Evolutionary conservation across 441 rosid species (phyloP).

Genomic region (Mallotus repandus): DNA sequence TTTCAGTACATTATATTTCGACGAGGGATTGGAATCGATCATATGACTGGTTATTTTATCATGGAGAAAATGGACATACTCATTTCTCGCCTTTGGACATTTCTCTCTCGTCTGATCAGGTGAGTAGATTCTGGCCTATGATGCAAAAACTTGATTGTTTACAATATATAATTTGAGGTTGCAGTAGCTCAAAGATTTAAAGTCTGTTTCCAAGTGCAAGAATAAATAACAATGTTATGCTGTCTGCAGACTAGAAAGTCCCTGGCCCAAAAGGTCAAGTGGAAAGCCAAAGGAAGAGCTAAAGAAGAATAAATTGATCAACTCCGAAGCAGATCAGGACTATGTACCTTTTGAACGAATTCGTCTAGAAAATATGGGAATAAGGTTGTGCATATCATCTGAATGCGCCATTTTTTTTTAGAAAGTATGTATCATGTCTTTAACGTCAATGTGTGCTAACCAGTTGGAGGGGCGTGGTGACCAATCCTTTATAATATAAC

Average conservation of each 20-base stretch:
- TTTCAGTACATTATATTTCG: conserved; percentile 81
- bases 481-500: background rate
- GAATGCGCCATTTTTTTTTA: background rate
- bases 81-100: conserved; percentile 72
- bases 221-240: conserved; percentile 13
- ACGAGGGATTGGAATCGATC: conserved; percentile 90
- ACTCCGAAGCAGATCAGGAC: conserved; percentile 43
- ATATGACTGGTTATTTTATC: conserved; percentile 72
- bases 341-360: conserved; percentile 63
- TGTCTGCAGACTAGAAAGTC: conserved; percentile 56
- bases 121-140: conserved; percentile 28
- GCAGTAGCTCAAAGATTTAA: conserved; percentile 3
- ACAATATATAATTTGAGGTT: conserved; percentile 3
- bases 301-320: conserved; percentile 60
- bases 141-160: conserved; percentile 13
- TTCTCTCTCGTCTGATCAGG: conserved; percentile 52
- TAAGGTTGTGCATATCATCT: conserved; percentile 49
- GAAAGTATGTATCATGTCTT: background rate
- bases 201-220: background rate
- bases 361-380: conserved; percentile 76
- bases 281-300: conserved; percentile 45
- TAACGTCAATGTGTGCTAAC: background rate
- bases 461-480: background rate
- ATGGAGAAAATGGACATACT: conserved; percentile 89
- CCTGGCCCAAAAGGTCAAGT: conserved; percentile 46